Base-by-base conservation (phyloP, 1,284 basidiomycete species). In the Acaromyces ingoldii region DNA sequence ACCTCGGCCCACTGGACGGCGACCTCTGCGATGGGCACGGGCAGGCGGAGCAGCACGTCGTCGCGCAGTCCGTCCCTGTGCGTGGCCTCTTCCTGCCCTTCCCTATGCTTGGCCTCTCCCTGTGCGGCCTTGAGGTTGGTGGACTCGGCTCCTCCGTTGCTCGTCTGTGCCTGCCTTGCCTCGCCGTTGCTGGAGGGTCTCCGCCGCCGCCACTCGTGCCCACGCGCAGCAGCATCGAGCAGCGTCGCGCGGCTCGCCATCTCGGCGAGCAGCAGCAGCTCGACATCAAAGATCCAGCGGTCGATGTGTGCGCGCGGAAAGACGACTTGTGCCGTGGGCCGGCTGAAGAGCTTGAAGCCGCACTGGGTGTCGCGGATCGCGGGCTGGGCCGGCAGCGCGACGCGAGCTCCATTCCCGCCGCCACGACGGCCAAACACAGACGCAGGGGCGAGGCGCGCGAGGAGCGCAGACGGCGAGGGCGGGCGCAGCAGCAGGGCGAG, bases 301-400 rank as follows among this genome's bases (percentile, higher is more conserved):
- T 74, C 67, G 43, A 72, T 73, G 51, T 74, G 72, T 6, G 56
- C 49, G 6, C 57, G 39, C 0, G 89, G 89, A 76, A 93, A 95
- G 53, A 95, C 84, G 50, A 82, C 80, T 42, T 80, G 82, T 6
- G 89, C 89, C 0, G 89, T 85, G 4, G 80, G 72, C 2, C 90
- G 87, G 6, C 89, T 92, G 82, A 74, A 68, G 24, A 79, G 75
- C 77, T 96, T 95, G 83, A 96, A 96, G 33, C 91, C 91, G 72
- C 91, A 95, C 75, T 95, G 91, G 19, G 91, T 96, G 78, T 95
- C 91, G 29, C 86, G 83, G 62, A 95, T 88, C 67, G 89, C 85
- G 89, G 82, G 74, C 89, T 85, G 40, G 84, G 49, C 44, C 3
- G 71, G 62, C 26, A 60, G 49, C 15, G 38, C 11, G 13, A 22